Percentiles rank a stretch among this genome's conserved stretches.
Evolutionary conservation across 305 asterid species (phyloP).

Genomic region (Nicotiana rustica): DNA sequence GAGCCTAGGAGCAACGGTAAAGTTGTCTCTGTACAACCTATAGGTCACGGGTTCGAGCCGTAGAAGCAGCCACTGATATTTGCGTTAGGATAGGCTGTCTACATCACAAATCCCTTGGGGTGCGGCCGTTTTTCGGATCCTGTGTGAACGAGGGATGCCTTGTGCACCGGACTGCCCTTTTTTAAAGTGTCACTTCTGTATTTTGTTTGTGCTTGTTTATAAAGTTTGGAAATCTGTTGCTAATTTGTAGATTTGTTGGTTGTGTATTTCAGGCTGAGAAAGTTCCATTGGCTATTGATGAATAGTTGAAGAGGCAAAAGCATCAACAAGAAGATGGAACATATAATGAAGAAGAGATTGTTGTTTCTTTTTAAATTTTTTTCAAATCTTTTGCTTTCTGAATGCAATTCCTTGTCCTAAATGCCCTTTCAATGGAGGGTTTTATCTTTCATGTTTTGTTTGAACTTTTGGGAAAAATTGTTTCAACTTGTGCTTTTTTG

Average conservation of each 20-base stretch:
- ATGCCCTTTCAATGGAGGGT: constrained; percentile 25
- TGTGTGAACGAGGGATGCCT: too few species aligned
- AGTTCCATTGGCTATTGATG: constrained; percentile 72
- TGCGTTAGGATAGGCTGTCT: too few species aligned
- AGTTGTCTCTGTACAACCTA: too few species aligned
- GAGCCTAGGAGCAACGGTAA: too few species aligned
- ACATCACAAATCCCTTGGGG: too few species aligned
- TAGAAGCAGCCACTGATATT: too few species aligned
- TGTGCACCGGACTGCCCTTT: too few species aligned
- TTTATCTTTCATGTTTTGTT: constrained; percentile 26
- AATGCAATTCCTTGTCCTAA: constrained; percentile 26
- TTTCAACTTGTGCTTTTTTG: background rate
- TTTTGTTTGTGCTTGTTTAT: background rate
- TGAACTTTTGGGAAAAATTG: constrained; percentile 3
- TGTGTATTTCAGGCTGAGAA: constrained; percentile 61
- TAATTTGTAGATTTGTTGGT: constrained; percentile 23
- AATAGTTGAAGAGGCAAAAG: constrained; percentile 27
- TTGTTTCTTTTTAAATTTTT: background rate
- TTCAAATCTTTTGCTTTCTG: background rate
- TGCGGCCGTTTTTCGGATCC: too few species aligned
- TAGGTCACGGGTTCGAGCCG: too few species aligned
- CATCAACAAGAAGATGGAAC: constrained; percentile 22
- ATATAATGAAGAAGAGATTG: constrained; percentile 15
- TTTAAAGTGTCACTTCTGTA: background rate
- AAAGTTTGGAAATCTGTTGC: background rate